Evolutionary conservation across 2,329 filamentous ascomycete genomes (phyloP).

Genomic region (Exophiala calicioides): DNA sequence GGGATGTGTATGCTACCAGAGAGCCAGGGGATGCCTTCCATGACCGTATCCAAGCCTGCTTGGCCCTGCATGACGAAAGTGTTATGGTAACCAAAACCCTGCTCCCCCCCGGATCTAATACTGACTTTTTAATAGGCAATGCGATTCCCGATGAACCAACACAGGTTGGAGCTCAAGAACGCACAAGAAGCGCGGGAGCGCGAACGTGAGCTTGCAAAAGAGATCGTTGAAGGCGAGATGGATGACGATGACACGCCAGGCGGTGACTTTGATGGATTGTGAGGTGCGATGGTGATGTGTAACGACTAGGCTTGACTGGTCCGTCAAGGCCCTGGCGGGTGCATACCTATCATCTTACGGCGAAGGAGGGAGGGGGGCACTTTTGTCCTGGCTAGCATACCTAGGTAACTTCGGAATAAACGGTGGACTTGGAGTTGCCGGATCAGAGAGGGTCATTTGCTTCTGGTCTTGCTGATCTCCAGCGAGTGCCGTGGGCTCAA

Average conservation of each 20-base stretch:
- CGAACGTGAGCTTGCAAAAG: conserved; percentile 95
- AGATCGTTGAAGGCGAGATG: conserved; percentile 96
- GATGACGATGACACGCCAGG: conserved; percentile 89
- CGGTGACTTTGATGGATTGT: conserved; percentile 95
- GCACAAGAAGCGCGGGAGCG: conserved; percentile 96
- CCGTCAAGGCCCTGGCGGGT: not conserved
- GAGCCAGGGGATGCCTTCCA: conserved; percentile 98
- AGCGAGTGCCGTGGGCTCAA: conserved; percentile 2
- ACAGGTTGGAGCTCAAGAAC: conserved; percentile 94
- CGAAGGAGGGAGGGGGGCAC: not conserved
- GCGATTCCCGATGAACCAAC: conserved; percentile 99
- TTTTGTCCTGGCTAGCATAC: not conserved
- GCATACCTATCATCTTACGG: not conserved
- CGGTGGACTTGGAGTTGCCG: conserved; percentile 1
- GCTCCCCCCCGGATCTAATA: not conserved
- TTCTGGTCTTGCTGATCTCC: conserved; percentile 3
- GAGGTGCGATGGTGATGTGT: conserved; percentile 36
- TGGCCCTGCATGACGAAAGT: conserved; percentile 92
- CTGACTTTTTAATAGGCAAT: conserved; percentile 67
- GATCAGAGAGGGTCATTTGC: conserved; percentile 3
- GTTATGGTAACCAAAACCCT: conserved; percentile 70
- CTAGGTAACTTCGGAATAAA: not conserved
- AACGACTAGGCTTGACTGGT: not conserved
- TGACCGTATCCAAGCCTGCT: conserved; percentile 88
- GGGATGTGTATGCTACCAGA: conserved; percentile 92